Evolutionary conservation across 345 rosid genomes (phyloP).

Genomic region (Pistacia vera): DNA sequence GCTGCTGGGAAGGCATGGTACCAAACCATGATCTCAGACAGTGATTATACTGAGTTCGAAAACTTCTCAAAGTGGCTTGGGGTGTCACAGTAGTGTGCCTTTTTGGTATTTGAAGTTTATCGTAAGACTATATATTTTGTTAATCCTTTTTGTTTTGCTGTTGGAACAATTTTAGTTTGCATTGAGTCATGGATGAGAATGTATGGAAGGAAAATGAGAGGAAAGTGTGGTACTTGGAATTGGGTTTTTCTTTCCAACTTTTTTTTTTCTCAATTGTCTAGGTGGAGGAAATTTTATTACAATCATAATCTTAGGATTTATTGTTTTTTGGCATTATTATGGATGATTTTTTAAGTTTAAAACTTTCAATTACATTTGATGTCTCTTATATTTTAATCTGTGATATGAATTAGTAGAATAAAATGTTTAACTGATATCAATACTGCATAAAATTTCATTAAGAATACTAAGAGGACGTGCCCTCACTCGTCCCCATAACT

Average conservation of each 20-base stretch:
- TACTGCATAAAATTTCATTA: too few relatives aligned
- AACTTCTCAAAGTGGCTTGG: constrained; percentile 89
- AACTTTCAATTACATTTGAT: too few relatives aligned
- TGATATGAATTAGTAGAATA: too few relatives aligned
- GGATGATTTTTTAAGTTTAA: neutral
- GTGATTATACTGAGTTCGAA: constrained; percentile 86
- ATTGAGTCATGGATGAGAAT: constrained; percentile 17
- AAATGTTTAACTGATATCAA: too few relatives aligned
- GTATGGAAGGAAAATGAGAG: constrained; percentile 1
- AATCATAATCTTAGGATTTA: neutral
- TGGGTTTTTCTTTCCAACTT: neutral
- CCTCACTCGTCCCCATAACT: too few relatives aligned
- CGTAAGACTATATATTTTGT: constrained; percentile 10
- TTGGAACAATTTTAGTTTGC: constrained; percentile 2
- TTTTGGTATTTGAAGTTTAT: neutral
- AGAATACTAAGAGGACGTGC: too few relatives aligned
- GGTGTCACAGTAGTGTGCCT: constrained; percentile 56
- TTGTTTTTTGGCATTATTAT: neutral
- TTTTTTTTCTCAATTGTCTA: constrained; percentile 1
- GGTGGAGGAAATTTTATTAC: neutral
- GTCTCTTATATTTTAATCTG: neutral
- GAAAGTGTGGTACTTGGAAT: neutral
- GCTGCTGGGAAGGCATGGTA: constrained; percentile 97
- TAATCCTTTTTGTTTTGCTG: constrained; percentile 11
- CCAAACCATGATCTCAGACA: constrained; percentile 87